Evolutionary conservation across 768 basidiomycete genomes (phyloP), one percentile per base, ranked within the genome.

Genomic region (Panaeolus cyanescens): DNA sequence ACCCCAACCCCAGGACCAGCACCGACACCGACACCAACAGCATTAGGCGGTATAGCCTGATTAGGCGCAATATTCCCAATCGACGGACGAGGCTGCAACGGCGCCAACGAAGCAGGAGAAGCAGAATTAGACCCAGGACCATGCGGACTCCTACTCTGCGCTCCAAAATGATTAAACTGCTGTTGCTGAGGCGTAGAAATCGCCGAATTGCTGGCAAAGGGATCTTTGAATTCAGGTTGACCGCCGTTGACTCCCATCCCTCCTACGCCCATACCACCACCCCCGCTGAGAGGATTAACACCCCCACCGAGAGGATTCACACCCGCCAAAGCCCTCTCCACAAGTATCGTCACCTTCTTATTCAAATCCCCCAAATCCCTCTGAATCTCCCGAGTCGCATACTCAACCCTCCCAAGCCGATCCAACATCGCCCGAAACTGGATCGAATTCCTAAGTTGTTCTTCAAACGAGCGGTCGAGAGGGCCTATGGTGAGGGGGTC

Each of bases 211-310:
- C 84, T 70, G 32, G 90, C 86, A 68, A 93, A 93, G 0, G 92
- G 92, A 68, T 93, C 87, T 70, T 90, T 89, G 79, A 93, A 93
- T 66, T 92, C 91, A n/a, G 89, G 89, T 60, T 86, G 83, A 13
- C 50, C 62, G 7, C 9, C 42, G 61, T 62, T 69, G 65, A 50
- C 45, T 25, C 45, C 45, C 19, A 22, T 7, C 33, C 33, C 33
- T 20, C 40, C 45, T 28, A 9, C 45, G 13, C 37, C 12, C 37
- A 50, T 7, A 13, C 45, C 45, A 8, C 22, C 45, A 50, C 9
- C 25, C 8, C 22, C 25, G n/a, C n/a, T n/a, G 4, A 28, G 10
- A 8, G 12, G 6, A 7, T 13, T 13, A 7, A 6, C 33, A 7
- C 33, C 33, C 13, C 33, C 33, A 6, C 33, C 33, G 6, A 34